phyloP scores from a whole-genome alignment of 169 alveolate genomes.

The Cryptosporidium felis region DNA sequence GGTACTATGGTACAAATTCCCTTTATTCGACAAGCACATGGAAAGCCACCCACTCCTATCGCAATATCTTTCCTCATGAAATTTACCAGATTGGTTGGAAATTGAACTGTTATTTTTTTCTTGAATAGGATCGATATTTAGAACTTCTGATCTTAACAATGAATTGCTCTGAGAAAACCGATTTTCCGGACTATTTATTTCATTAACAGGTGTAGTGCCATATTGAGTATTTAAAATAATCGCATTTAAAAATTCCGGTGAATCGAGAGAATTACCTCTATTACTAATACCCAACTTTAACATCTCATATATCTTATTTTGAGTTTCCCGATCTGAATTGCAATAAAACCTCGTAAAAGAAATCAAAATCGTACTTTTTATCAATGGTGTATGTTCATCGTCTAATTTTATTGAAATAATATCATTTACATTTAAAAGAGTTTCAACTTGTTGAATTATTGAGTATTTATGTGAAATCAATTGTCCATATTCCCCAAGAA shows the following conservation, averaged over 20 bases:
- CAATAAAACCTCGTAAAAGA: constrained; percentile 58
- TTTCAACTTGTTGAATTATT: constrained; percentile 29
- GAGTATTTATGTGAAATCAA: constrained; percentile 28
- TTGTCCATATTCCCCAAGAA: constrained; percentile 57
- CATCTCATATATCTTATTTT: constrained; percentile 48
- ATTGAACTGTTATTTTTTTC: not conserved
- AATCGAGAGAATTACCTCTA: constrained; percentile 12
- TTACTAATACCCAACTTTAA: constrained; percentile 21
- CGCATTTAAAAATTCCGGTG: constrained; percentile 19
- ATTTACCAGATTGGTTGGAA: not conserved
- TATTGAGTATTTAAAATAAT: constrained; percentile 3
- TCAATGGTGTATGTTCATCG: constrained; percentile 3
- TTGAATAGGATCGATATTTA: not conserved
- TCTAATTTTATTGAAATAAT: not conserved
- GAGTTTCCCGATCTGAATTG: constrained; percentile 18
- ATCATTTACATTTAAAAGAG: constrained; percentile 7
- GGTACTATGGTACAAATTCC: constrained; percentile 9
- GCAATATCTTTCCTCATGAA: not conserved
- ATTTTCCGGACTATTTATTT: not conserved
- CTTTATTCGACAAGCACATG: constrained; percentile 23
- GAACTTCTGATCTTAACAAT: not conserved
- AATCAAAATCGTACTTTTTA: constrained; percentile 46
- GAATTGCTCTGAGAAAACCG: not conserved
- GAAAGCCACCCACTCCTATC: constrained; percentile 27
- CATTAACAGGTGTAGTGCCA: constrained; percentile 17